A percentile compares a stretch with the other conserved stretches of the same genome.
Evolutionary conservation across 805 yeast genomes (phyloP).

Genomic region (Saccharomycopsis sp.): DNA sequence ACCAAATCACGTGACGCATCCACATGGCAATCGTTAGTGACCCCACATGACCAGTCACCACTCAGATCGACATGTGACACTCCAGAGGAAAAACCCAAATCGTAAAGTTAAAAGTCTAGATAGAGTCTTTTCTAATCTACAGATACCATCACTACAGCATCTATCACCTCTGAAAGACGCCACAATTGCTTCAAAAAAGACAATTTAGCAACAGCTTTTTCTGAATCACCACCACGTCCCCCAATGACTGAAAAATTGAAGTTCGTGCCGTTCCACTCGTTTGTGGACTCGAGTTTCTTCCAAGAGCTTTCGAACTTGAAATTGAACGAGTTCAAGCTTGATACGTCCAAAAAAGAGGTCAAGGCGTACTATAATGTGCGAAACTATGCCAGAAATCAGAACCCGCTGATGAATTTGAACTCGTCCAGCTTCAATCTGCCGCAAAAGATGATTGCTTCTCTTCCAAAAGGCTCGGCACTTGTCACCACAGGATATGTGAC

Average conservation of each 20-base stretch:
- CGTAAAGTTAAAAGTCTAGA: no score
- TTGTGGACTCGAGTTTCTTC: slow-evolving; percentile 84
- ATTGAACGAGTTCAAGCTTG: slow-evolving; percentile 64
- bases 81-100: no score
- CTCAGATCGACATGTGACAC: no score
- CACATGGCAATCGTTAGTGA: no score
- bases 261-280: slow-evolving; percentile 54
- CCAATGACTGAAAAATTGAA: slow-evolving; percentile 23
- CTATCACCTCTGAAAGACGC: no score
- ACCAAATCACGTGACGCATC: no score
- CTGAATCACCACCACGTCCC: no score
- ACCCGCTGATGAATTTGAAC: slow-evolving; percentile 28
- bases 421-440: slow-evolving; percentile 29
- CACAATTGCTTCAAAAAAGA: not conserved
- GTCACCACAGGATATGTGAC: slow-evolving; percentile 36
- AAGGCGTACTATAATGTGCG: slow-evolving; percentile 27
- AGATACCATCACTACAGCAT: no score
- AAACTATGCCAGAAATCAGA: slow-evolving; percentile 27
- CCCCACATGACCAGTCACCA: no score
- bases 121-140: no score
- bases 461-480: slow-evolving; percentile 23
- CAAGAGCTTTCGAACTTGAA: slow-evolving; percentile 66
- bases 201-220: no score
- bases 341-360: slow-evolving; percentile 40
- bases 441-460: slow-evolving; percentile 12